Percentiles rank a stretch among this genome's conserved stretches.
Evolutionary conservation across 495 filamentous ascomycete species (phyloP).

Genomic region (Apodospora peruviana): DNA sequence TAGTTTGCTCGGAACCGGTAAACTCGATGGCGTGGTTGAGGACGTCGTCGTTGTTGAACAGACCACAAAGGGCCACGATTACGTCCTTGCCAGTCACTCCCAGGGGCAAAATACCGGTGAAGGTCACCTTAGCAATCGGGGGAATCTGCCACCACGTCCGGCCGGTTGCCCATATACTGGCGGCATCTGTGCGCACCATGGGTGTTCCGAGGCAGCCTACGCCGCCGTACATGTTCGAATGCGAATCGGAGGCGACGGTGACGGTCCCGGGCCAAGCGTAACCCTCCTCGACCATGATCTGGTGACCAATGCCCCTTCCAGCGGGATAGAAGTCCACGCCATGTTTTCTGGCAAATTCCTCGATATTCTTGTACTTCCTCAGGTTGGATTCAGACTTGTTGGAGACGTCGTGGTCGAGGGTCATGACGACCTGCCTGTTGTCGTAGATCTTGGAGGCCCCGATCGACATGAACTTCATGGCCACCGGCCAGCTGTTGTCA

Average conservation of each 20-base stretch:
- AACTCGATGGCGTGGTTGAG: slow-evolving; percentile 94
- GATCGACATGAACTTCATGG: slow-evolving; percentile 80
- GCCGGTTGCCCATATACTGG: slow-evolving; percentile 80
- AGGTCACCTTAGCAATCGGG: slow-evolving; percentile 71
- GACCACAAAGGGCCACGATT: slow-evolving; percentile 80
- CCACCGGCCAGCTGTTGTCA: slow-evolving; percentile 88
- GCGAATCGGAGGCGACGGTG: slow-evolving; percentile 74
- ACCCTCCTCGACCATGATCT: slow-evolving; percentile 36
- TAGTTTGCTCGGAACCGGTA: slow-evolving; percentile 69
- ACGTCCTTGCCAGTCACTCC: slow-evolving; percentile 96
- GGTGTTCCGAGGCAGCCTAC: slow-evolving; percentile 70
- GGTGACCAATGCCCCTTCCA: slow-evolving; percentile 53
- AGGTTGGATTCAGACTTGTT: slow-evolving; percentile 80
- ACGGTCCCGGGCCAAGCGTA: slow-evolving; percentile 75
- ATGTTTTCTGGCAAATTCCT: slow-evolving; percentile 77
- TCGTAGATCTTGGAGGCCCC: slow-evolving; percentile 73
- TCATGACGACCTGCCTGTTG: slow-evolving; percentile 75
- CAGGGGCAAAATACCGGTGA: slow-evolving; percentile 66
- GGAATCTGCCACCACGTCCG: slow-evolving; percentile 89
- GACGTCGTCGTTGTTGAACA: slow-evolving; percentile 87
- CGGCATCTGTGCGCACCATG: slow-evolving; percentile 82
- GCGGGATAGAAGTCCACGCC: slow-evolving; percentile 81
- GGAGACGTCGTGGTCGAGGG: slow-evolving; percentile 90
- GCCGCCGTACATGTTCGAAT: slow-evolving; percentile 90
- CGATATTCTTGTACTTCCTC: slow-evolving; percentile 79